phyloP scores from a whole-genome alignment of 306 rosid species.

The Potentilla sterilis region DNA sequence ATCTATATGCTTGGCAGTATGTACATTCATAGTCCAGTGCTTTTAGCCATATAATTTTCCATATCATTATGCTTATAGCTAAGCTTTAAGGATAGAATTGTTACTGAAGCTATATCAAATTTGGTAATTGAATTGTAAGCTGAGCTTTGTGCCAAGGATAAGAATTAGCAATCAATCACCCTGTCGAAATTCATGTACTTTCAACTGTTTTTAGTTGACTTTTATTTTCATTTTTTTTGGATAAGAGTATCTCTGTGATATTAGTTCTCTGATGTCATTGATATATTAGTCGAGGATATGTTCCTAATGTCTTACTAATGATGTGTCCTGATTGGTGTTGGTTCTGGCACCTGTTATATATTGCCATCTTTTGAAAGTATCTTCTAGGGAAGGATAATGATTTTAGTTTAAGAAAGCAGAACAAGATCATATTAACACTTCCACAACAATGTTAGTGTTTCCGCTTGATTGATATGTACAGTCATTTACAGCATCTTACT shows the following conservation, averaged over 20 bases:
- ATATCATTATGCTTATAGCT: not conserved
- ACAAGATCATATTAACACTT: no score
- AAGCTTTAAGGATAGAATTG: not conserved
- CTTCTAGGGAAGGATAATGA: not conserved
- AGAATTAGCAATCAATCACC: not conserved
- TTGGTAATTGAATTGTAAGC: not conserved
- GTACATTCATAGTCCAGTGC: not conserved
- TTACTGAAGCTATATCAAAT: not conserved
- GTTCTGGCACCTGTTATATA: not conserved
- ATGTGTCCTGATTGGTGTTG: constrained; percentile 4
- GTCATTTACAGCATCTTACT: not conserved
- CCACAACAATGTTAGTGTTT: not conserved
- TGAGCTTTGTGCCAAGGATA: not conserved
- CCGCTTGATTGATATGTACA: not conserved
- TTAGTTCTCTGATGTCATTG: not conserved
- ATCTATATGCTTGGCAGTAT: not conserved
- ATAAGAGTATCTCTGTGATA: not conserved
- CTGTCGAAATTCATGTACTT: not conserved
- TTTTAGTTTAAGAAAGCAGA: not conserved
- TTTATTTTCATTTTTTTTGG: not conserved
- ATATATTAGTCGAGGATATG: not conserved
- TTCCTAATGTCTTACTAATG: not conserved
- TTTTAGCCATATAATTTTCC: not conserved
- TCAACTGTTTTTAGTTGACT: constrained; percentile 1
- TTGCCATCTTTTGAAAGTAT: not conserved